Base-by-base conservation (phyloP, 805 yeast genomes). In the Sugiyamaella marilandica region DNA sequence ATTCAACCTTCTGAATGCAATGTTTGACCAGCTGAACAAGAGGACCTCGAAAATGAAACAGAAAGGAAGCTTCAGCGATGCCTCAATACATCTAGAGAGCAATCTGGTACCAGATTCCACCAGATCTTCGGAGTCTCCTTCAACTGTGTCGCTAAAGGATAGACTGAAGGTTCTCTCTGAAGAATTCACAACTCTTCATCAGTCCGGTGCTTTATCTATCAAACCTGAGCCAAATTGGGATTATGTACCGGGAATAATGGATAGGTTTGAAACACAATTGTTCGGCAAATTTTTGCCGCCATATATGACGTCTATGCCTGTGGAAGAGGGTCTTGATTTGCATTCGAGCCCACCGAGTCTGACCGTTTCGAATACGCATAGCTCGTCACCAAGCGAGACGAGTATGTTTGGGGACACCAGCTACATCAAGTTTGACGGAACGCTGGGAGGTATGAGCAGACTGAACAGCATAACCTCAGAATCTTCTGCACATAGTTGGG, bases 211-310 rank as follows among this genome's bases (percentile, higher is more conserved):
- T 5, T 3, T 19, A 11, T 14, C 24, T 5, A 39, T 8, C 55
- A 60, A 19, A 19, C 7, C 19, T 5, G 19, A 14, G 13, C 29
- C 29, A 5, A 39, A 39, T 21, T 39, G 43, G 43, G 49, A 71
- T 50, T 86, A 87, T 60, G 76, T 86, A 54, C 88, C 94, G 1
- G 94, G 95, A 3, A 84, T 87, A 41, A 85, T 89, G 74, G 96
- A 89, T 65, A 85, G 84, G 58, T 68, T 89, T 47, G 96, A 89
- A 65, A 81, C 87, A 64, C 91, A 87, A 62, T 76, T 89, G 16
- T 89, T 89, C 72, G 96, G 96, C 1, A 72, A 87, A 37, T 83
- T 85, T 57, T 65, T 87, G 45, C 96, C 96, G 1, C 94, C 95
- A 2, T 87, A 87, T 64, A 87, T 87, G 95, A 73, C 82, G 58